Evolutionary conservation across 495 filamentous ascomycete genomes (phyloP).

Genomic region (Aspergillus affinis): DNA sequence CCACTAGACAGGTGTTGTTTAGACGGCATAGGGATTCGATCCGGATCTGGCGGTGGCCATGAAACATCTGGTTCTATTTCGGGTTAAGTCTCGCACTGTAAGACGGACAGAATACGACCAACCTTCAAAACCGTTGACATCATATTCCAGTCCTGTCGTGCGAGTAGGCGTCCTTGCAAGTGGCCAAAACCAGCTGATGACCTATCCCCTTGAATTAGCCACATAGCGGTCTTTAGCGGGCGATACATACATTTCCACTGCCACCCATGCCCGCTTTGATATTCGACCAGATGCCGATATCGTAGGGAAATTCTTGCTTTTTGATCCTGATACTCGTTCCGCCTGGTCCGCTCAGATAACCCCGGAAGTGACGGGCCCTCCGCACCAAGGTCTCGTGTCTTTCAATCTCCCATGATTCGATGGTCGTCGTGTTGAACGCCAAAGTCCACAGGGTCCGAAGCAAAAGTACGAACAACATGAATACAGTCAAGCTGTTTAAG

Average conservation of each 20-base stretch:
- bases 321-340: constrained; percentile 55
- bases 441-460: constrained; percentile 58
- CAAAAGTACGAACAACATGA: constrained; percentile 67
- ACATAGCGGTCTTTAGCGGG: background rate
- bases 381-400: constrained; percentile 74
- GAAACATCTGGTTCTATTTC: constrained; percentile 43
- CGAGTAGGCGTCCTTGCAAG: constrained; percentile 55
- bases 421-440: constrained; percentile 71
- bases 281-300: constrained; percentile 84
- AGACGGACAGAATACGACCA: constrained; percentile 16
- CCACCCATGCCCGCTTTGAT: constrained; percentile 73
- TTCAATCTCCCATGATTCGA: constrained; percentile 92
- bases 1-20: constrained; percentile 27
- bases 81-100: constrained; percentile 1
- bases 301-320: constrained; percentile 85
- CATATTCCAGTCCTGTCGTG: constrained; percentile 62
- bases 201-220: constrained; percentile 18
- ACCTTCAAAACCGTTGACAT: constrained; percentile 88
- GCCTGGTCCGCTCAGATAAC: constrained; percentile 60
- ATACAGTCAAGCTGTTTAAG: constrained; percentile 58
- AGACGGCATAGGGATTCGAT: constrained; percentile 61
- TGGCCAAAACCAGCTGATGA: constrained; percentile 65
- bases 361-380: constrained; percentile 55
- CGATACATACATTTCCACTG: constrained; percentile 42
- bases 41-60: constrained; percentile 94